These are phyloP conservation scores for Umbelopsis isabellina DNA, from an alignment of 192 early-diverging fungal genomes.

Conservation along the genomic window DNA sequence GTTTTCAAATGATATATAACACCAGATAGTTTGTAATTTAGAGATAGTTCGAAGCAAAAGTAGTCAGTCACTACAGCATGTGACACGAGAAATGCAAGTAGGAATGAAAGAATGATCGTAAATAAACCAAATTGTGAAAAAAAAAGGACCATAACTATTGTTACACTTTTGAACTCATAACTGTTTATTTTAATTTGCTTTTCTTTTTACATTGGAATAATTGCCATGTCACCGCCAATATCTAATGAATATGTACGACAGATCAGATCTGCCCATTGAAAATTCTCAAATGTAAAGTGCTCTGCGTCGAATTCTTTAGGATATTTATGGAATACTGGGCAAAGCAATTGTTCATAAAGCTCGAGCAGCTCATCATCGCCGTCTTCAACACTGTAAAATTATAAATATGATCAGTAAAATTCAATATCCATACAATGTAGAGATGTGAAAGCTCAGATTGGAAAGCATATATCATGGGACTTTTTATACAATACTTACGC, in stretches of 20 bases:
- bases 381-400: neutral
- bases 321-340: slow-evolving; percentile 25
- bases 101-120: neutral
- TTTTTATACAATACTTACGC: neutral
- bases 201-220: slow-evolving; percentile 30
- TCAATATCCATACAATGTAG: neutral
- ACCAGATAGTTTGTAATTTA: no score
- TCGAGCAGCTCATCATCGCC: slow-evolving; percentile 24
- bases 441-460: neutral
- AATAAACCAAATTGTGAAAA: neutral
- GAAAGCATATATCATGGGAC: neutral
- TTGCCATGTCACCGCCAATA: slow-evolving; percentile 18
- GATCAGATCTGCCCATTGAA: slow-evolving; percentile 37
- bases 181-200: neutral
- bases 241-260: slow-evolving; percentile 19
- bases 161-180: neutral
- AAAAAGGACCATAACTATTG: neutral
- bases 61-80: no score
- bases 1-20: no score
- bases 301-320: slow-evolving; percentile 28
- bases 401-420: neutral
- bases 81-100: no score
- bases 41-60: no score
- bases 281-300: slow-evolving; percentile 18
- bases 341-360: slow-evolving; percentile 32